phyloP scores from a whole-genome alignment of 768 basidiomycete species.

The Suillus tomentosus region DNA sequence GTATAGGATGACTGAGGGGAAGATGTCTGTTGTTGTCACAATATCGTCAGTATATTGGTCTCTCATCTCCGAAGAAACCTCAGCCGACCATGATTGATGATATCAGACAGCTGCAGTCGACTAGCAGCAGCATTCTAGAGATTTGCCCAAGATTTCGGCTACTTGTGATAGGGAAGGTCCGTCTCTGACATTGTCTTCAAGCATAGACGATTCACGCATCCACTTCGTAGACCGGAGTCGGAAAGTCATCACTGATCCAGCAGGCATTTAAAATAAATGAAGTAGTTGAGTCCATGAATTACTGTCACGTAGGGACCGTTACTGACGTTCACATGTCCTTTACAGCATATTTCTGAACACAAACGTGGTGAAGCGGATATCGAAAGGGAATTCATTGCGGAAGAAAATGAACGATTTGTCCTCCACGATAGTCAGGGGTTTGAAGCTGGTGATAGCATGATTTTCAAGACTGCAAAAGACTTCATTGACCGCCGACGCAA shows the following conservation, averaged over 20 bases:
- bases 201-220: neutral
- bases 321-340: neutral
- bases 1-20: neutral
- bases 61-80: neutral
- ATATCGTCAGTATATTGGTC: neutral
- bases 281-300: constrained; percentile 7
- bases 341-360: constrained; percentile 7
- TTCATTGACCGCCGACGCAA: constrained; percentile 16
- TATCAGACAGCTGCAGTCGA: constrained; percentile 10
- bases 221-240: constrained; percentile 11
- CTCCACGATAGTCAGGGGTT: constrained; percentile 21
- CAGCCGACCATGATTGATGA: neutral
- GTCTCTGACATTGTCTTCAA: neutral
- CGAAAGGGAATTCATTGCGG: constrained; percentile 16
- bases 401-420: constrained; percentile 18
- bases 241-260: constrained; percentile 13
- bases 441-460: constrained; percentile 14
- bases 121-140: constrained; percentile 6
- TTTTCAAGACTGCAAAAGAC: constrained; percentile 9
- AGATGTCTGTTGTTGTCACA: constrained; percentile 5
- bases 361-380: constrained; percentile 18
- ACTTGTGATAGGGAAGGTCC: constrained; percentile 15
- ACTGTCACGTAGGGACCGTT: neutral
- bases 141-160: constrained; percentile 14
- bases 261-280: constrained; percentile 12